phyloP scores from a whole-genome alignment of 441 rosid genomes.

The Adansonia rubrostipa region DNA sequence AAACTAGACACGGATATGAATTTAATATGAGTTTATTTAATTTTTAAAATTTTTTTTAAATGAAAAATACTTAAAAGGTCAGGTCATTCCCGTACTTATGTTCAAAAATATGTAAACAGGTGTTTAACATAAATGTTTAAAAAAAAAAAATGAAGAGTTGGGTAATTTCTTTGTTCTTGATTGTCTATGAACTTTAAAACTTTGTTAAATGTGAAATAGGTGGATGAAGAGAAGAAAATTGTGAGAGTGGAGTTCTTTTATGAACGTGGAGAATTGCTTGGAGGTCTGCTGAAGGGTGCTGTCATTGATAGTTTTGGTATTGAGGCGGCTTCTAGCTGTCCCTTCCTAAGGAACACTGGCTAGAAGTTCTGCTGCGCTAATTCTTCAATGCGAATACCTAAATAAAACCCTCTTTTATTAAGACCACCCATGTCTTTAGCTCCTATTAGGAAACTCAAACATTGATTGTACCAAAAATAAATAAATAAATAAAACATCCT shows the following conservation, averaged over 20 bases:
- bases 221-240: conserved; percentile 52
- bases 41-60: no score
- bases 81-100: no score
- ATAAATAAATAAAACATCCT: background rate
- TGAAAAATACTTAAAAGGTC: no score
- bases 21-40: no score
- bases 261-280: conserved; percentile 53
- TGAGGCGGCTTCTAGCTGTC: background rate
- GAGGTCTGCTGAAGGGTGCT: conserved; percentile 49
- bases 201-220: conserved; percentile 28
- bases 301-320: background rate
- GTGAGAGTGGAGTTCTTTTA: conserved; percentile 54
- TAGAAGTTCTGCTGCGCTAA: background rate
- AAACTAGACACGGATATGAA: no score
- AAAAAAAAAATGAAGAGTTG: no score
- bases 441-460: background rate
- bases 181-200: background rate
- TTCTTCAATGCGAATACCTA: background rate
- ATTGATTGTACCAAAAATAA: background rate
- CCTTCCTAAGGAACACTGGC: background rate
- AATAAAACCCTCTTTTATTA: background rate
- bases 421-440: background rate
- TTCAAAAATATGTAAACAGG: no score
- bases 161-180: no score
- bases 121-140: no score